Conservation (phyloP, 768 basidiomycete genomes). For the Kwoniella newhampshirensis region DNA sequence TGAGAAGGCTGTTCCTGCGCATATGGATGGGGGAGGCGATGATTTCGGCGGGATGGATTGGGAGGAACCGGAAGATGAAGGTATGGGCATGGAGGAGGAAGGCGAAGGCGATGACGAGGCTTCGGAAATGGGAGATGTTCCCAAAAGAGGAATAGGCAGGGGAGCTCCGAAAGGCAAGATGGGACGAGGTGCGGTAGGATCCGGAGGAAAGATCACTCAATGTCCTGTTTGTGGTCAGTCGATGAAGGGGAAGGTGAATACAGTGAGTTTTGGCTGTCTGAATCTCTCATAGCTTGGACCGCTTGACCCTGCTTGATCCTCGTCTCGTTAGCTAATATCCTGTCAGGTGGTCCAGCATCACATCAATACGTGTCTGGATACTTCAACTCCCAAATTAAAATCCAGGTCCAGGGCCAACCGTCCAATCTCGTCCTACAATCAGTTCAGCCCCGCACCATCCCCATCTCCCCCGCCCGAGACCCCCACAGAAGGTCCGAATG, state of each 20-base stretch:
- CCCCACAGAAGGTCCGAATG: constrained; percentile 52
- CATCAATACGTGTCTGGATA: constrained; percentile 63
- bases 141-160: constrained; percentile 5
- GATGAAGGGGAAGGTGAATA: constrained; percentile 39
- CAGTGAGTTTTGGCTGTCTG: constrained; percentile 46
- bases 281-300: constrained; percentile 1
- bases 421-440: constrained; percentile 46
- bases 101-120: constrained; percentile 42
- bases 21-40: neutral
- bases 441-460: constrained; percentile 37
- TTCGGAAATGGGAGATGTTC: constrained; percentile 26
- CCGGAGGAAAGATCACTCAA: constrained; percentile 27
- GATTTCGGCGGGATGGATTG: constrained; percentile 61
- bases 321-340: neutral
- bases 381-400: constrained; percentile 21
- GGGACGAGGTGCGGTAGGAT: constrained; percentile 1
- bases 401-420: constrained; percentile 21
- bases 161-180: neutral
- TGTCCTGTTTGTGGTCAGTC: constrained; percentile 46
- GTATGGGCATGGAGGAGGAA: constrained; percentile 53
- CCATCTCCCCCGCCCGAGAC: constrained; percentile 28
- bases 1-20: neutral
- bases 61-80: constrained; percentile 73
- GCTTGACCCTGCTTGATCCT: neutral
- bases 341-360: constrained; percentile 60